Evolutionary conservation across 169 alveolate genomes (phyloP).

Genomic region (Eimeria maxima): DNA sequence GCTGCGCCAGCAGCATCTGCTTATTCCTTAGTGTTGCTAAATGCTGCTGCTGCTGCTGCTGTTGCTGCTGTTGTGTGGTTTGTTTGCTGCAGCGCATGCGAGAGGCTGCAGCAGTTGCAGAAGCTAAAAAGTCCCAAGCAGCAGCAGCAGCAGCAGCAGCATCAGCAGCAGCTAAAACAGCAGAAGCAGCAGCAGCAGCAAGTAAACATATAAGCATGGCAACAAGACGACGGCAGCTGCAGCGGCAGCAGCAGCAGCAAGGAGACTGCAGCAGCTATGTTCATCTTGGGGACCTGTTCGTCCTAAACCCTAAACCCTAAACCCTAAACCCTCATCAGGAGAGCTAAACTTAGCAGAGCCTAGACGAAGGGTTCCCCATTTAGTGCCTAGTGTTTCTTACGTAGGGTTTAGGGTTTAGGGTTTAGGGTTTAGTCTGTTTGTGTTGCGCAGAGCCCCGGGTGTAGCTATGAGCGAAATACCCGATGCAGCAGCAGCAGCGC

Average conservation of each 20-base stretch:
- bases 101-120: conserved; percentile 52
- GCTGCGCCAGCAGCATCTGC: neutral
- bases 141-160: conserved; percentile 51
- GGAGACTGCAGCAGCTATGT: conserved; percentile 36
- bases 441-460: neutral
- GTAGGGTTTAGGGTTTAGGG: conserved; percentile 6
- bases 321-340: neutral
- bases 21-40: neutral
- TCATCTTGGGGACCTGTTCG: conserved; percentile 31
- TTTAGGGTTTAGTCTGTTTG: conserved; percentile 10
- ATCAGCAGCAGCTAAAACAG: conserved; percentile 27
- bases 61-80: conserved; percentile 8
- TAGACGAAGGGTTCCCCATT: neutral
- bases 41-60: conserved; percentile 27
- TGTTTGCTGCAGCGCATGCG: conserved; percentile 51
- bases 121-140: conserved; percentile 27
- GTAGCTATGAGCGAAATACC: neutral
- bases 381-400: neutral
- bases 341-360: neutral
- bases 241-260: conserved; percentile 20
- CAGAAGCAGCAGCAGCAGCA: conserved; percentile 7
- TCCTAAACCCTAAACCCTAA: conserved; percentile 46
- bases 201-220: neutral
- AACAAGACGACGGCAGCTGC: conserved; percentile 31
- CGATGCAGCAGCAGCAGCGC: neutral